Conservation (phyloP, 2,329 filamentous ascomycete species). For the Thermomyces lanuginosus region DNA sequence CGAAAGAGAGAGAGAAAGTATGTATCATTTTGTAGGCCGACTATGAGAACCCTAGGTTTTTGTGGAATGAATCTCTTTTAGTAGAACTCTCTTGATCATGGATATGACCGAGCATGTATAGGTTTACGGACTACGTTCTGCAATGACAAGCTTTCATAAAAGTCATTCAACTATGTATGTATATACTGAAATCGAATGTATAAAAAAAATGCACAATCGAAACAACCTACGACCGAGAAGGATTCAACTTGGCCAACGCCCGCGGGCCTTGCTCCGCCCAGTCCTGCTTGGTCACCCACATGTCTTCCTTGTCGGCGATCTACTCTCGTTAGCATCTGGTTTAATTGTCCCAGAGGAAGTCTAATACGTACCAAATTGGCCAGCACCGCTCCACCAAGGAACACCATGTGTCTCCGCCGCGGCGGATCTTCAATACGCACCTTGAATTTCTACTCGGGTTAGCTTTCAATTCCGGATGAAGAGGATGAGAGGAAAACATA, state of each 20-base stretch:
- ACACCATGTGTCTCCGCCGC: slow-evolving; percentile 96
- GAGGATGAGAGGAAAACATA: slow-evolving; percentile 20
- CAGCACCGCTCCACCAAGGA: slow-evolving; percentile 86
- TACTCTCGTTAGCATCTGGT: slow-evolving; percentile 11
- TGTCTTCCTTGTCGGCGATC: slow-evolving; percentile 96
- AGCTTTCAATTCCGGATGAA: slow-evolving; percentile 3
- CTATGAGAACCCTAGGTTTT: too few relatives aligned
- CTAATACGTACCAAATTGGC: slow-evolving; percentile 61
- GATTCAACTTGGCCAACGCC: slow-evolving; percentile 81
- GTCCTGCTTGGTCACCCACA: slow-evolving; percentile 97
- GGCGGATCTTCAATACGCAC: slow-evolving; percentile 97
- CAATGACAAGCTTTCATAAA: too few relatives aligned
- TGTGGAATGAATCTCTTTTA: too few relatives aligned
- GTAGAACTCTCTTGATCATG: too few relatives aligned
- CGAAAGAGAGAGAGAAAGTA: too few relatives aligned
- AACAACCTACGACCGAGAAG: slow-evolving; percentile 44
- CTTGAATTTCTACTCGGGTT: slow-evolving; percentile 67
- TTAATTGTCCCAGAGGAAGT: too few relatives aligned
- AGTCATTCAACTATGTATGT: slow-evolving; percentile 7
- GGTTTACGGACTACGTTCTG: too few relatives aligned
- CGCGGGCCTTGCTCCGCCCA: slow-evolving; percentile 85
- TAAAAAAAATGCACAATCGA: neutral
- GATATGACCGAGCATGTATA: too few relatives aligned
- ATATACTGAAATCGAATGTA: neutral
- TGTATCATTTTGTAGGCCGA: too few relatives aligned